Conservation (phyloP, 2,329 filamentous ascomycete genomes). For the Metarhizium robertsii region DNA sequence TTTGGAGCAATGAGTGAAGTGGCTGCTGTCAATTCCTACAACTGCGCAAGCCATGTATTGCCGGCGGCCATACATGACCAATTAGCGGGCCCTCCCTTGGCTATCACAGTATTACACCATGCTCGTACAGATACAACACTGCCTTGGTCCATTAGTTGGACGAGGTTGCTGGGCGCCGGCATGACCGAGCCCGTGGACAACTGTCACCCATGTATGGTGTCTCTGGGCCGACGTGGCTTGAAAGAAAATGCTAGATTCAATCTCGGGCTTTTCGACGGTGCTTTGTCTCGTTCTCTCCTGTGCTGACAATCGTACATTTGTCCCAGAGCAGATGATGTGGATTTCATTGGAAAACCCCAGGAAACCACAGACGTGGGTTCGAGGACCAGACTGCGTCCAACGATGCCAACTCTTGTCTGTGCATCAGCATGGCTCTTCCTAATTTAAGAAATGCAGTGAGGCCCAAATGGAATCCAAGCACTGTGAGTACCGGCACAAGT, state of each 20-base stretch:
- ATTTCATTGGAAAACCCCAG: neutral
- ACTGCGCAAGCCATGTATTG: neutral
- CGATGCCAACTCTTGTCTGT: neutral
- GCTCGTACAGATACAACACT: neutral
- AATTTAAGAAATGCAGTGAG: neutral
- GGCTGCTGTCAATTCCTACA: neutral
- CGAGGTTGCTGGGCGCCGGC: neutral
- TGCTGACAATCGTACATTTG: neutral
- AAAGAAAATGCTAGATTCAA: neutral
- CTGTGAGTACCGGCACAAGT: too few relatives aligned
- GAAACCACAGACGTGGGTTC: neutral
- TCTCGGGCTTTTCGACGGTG: neutral
- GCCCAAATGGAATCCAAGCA: neutral
- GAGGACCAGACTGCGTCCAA: neutral
- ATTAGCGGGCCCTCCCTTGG: neutral
- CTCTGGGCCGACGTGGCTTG: neutral
- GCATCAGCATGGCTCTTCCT: neutral
- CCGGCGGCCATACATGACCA: neutral
- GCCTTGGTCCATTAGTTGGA: neutral
- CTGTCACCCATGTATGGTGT: neutral
- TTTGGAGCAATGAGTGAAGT: neutral
- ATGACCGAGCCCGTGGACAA: neutral
- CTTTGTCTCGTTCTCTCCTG: neutral
- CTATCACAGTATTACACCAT: neutral
- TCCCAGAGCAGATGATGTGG: neutral